A percentile compares a stretch with the other conserved stretches of the same genome.
Conservation (phyloP, 148 eudicot genomes). For the Mesembryanthemum crystallinum region DNA sequence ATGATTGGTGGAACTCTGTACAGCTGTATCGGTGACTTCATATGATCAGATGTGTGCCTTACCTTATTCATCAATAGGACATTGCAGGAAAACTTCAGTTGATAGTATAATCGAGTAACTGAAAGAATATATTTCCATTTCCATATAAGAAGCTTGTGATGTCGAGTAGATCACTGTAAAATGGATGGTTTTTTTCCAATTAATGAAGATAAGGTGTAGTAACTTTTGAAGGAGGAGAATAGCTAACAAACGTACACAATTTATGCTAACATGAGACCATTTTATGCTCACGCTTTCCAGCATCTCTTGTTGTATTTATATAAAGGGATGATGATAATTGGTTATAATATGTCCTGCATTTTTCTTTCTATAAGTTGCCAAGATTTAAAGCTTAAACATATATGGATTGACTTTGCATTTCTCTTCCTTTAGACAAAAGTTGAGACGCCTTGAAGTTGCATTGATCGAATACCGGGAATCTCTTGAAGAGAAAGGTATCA, state of each 20-base stretch:
- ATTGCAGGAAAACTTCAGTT: neutral
- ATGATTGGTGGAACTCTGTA: neutral
- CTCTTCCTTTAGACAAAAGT: constrained; percentile 57
- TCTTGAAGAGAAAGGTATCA: constrained; percentile 75
- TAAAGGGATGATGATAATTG: neutral
- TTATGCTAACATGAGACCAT: neutral
- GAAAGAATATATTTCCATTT: neutral
- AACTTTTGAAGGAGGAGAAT: neutral
- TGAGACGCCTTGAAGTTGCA: constrained; percentile 89
- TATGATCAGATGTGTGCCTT: neutral
- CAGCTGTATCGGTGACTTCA: neutral
- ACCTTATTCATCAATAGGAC: neutral
- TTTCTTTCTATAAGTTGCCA: neutral
- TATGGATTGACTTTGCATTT: constrained; percentile 12
- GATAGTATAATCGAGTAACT: neutral
- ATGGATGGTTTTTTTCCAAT: no score
- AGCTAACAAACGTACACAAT: neutral
- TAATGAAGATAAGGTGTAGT: neutral
- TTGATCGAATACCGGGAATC: constrained; percentile 91
- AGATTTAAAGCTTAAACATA: neutral
- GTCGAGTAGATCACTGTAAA: no score
- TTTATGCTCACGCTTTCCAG: neutral
- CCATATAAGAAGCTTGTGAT: constrained; percentile 6
- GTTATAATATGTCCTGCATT: neutral
- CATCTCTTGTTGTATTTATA: neutral